Evolutionary conservation across 495 filamentous ascomycete species (phyloP).

Genomic region (Glarea lozoyensis): DNA sequence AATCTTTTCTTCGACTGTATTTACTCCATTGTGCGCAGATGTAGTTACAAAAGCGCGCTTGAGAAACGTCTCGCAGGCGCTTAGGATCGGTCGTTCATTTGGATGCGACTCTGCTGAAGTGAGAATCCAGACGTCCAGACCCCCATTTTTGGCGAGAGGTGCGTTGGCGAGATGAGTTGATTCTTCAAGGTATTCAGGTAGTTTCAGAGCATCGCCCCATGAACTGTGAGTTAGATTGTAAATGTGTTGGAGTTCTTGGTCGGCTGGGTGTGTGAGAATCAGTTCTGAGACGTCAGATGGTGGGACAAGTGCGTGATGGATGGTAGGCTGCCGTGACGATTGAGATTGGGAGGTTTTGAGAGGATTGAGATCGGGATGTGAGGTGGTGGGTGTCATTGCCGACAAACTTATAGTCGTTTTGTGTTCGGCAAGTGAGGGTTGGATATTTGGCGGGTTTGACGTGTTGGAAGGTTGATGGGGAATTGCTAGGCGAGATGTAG

Average conservation of each 20-base stretch:
- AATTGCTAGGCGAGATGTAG: too few relatives aligned
- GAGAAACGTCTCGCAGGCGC: conserved; percentile 71
- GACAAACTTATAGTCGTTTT: too few relatives aligned
- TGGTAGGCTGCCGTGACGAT: too few relatives aligned
- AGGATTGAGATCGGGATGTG: too few relatives aligned
- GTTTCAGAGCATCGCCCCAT: conserved; percentile 60
- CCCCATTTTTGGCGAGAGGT: conserved; percentile 55
- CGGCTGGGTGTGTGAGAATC: conserved; percentile 61
- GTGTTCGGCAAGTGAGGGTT: too few relatives aligned
- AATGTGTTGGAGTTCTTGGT: conserved; percentile 48
- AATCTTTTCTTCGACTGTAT: conserved; percentile 47
- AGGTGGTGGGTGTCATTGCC: too few relatives aligned
- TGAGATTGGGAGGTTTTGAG: too few relatives aligned
- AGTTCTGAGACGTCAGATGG: too few relatives aligned
- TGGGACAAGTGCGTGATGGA: too few relatives aligned
- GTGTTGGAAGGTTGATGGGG: too few relatives aligned
- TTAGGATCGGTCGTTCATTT: conserved; percentile 51
- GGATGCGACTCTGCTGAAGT: conserved; percentile 42
- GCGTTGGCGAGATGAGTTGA: conserved; percentile 47
- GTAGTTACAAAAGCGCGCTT: conserved; percentile 42
- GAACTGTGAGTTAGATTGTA: conserved; percentile 54
- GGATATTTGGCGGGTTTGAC: too few relatives aligned
- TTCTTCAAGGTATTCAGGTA: conserved; percentile 68
- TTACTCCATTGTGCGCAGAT: conserved; percentile 22
- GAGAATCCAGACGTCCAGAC: conserved; percentile 76